Evolutionary conservation across 176 grass and related monocot species (phyloP), one percentile per base, ranked within the genome.

Genomic region (Zizania latifolia): DNA sequence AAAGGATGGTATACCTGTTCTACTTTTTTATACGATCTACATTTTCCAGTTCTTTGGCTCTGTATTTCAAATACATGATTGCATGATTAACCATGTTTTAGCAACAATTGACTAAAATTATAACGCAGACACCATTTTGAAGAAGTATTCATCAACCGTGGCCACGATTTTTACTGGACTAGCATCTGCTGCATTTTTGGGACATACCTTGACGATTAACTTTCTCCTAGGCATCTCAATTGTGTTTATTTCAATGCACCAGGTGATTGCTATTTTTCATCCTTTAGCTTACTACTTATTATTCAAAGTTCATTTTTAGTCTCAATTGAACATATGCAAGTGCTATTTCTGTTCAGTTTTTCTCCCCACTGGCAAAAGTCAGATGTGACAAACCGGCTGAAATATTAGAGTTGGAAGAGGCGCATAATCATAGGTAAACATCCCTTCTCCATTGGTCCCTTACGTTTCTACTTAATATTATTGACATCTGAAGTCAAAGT

Each of bases 241-340:
- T 81, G 94, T 98, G 36, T 92, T 98, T 81, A 94, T 98, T 85
- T 98, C 94, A 19, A 98, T 98, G 94, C 94, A 98, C 75, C 94
- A 98, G 94, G 94, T 98, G 74, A 61, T 39, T 70, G 28, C 29
- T 58, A 5, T 3, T 78, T 38, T 65, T n/a, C 28, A 30, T 83
- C 68, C 43, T 83, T 54, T 62, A 37, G 27, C 54, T 62, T 35
- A 8, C 41, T 79, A 30, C 54, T 69, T 43, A 8, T 54, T 79
- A 14, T 2, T 51, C 65, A 8, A 33, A 46, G 36, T 45, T 41
- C 50, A 16, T 60, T 4, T 38, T 72, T 17, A 27, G 4, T 83
- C 13, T 34, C 28, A 61, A 33, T 17, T 58, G 33, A 41, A 58
- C 75, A 81, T 68, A 74, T 59, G 5, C 58, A 50, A n/a, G n/a